A percentile compares a stretch with the other conserved stretches of the same genome.
Conservation (phyloP, 768 basidiomycete species). For the Xerocomellus intermedius region DNA sequence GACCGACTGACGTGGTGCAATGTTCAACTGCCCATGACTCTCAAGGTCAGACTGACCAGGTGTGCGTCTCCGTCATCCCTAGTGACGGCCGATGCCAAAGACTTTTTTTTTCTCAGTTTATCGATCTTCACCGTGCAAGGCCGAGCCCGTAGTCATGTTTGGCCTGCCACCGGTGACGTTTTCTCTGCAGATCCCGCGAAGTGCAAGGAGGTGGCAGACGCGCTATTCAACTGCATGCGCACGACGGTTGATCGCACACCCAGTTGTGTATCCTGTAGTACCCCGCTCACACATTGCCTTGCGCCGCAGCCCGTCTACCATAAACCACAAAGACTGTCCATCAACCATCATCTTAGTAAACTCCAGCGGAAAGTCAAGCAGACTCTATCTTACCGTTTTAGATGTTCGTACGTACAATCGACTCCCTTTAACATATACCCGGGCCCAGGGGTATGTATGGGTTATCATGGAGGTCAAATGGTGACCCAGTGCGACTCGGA, state of each 20-base stretch:
- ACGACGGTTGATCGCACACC: conserved; percentile 60
- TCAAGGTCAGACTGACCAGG: conserved; percentile 79
- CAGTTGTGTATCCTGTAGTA: not conserved
- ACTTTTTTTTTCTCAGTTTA: conserved; percentile 1
- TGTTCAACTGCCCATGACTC: conserved; percentile 72
- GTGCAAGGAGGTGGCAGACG: conserved; percentile 60
- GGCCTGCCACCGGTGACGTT: conserved; percentile 65
- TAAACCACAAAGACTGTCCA: conserved; percentile 68
- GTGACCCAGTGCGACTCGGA: too few relatives aligned
- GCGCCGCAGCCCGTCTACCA: conserved; percentile 58
- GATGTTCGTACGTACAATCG: conserved; percentile 17
- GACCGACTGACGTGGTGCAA: conserved; percentile 42
- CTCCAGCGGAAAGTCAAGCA: conserved; percentile 73
- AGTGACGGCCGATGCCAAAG: not conserved
- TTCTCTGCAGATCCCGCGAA: conserved; percentile 41
- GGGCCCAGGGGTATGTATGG: too few relatives aligned
- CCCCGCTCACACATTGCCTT: conserved; percentile 6
- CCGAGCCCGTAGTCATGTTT: conserved; percentile 75
- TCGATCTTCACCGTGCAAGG: conserved; percentile 17
- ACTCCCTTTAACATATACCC: too few relatives aligned
- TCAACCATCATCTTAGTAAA: conserved; percentile 88
- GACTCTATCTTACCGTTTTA: conserved; percentile 26
- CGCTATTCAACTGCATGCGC: conserved; percentile 79
- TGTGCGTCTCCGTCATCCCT: conserved; percentile 41
- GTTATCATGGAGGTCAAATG: too few relatives aligned